These are phyloP conservation scores for Cucurbita maxima DNA, from an alignment of 306 rosid genomes.

Conservation along the genomic window DNA sequence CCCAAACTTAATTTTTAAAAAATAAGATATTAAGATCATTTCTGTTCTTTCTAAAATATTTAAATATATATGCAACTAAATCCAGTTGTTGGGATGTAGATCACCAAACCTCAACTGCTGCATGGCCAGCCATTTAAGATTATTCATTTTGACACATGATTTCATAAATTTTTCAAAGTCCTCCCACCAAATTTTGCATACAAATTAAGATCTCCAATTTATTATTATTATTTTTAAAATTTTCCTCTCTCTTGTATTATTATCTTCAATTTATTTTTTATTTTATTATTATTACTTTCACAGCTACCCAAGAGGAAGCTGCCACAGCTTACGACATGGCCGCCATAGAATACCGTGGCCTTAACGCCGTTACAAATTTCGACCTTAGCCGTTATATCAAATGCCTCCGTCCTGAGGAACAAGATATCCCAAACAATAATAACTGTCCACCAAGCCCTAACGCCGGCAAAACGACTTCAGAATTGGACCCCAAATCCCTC, in stretches of 20 bases:
- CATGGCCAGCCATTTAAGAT: constrained; percentile 25
- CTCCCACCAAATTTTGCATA: constrained; percentile 19
- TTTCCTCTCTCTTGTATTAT: no score
- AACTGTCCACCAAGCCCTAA: constrained; percentile 10
- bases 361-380: constrained; percentile 86
- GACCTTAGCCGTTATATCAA: constrained; percentile 67
- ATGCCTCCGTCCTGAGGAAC: constrained; percentile 24
- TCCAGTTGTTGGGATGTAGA: constrained; percentile 49
- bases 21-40: no score
- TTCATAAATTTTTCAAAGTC: not conserved
- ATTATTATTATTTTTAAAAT: not conserved
- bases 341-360: constrained; percentile 76
- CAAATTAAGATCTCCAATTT: constrained; percentile 9
- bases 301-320: constrained; percentile 97
- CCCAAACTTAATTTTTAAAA: no score
- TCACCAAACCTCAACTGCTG: constrained; percentile 79
- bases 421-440: constrained; percentile 1
- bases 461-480: not conserved
- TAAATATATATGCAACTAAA: constrained; percentile 23
- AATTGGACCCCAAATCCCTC: constrained; percentile 6
- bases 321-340: constrained; percentile 87
- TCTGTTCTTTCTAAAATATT: not conserved
- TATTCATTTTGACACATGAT: not conserved
- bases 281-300: not conserved
- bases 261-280: no score